Evolutionary conservation across 148 eudicot species (phyloP).

Genomic region (Fagopyrum homotropicum): DNA sequence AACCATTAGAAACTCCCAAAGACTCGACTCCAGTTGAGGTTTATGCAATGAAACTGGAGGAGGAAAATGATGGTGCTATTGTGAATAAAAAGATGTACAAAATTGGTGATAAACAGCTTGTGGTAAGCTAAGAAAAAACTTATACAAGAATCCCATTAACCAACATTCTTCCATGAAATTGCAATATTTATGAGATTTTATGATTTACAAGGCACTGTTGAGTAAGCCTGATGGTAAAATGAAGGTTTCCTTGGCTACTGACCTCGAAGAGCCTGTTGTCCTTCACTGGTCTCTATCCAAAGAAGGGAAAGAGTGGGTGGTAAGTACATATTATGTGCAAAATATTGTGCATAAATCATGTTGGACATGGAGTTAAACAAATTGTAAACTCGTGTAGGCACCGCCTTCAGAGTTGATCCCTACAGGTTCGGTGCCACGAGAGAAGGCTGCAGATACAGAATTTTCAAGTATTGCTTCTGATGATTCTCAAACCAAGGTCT

Average conservation of each 20-base stretch:
- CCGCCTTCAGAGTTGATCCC: conserved; percentile 71
- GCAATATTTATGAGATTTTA: conserved; percentile 5
- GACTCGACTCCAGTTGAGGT: conserved; percentile 48
- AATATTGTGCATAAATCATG: background rate
- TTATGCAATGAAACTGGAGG: conserved; percentile 46
- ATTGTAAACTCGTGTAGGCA: conserved; percentile 32
- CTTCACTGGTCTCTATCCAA: conserved; percentile 94
- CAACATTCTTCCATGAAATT: conserved; percentile 9
- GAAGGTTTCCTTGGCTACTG: conserved; percentile 55
- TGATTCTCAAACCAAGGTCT: conserved; percentile 44
- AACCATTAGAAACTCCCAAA: conserved; percentile 31
- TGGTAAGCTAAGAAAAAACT: conserved; percentile 42
- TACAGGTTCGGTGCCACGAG: conserved; percentile 52
- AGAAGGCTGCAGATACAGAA: conserved; percentile 59
- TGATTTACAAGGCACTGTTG: conserved; percentile 52
- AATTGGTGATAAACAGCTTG: conserved; percentile 64
- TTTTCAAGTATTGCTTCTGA: conserved; percentile 38
- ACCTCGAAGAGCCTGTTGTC: conserved; percentile 48
- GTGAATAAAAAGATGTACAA: conserved; percentile 45
- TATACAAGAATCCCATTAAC: background rate
- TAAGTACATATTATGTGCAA: conserved; percentile 21
- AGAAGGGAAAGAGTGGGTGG: conserved; percentile 74
- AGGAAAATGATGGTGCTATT: conserved; percentile 30
- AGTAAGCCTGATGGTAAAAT: conserved; percentile 56
- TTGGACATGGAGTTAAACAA: background rate